Base-by-base conservation (phyloP, 2,329 filamentous ascomycete genomes). In the Paecilomyces niveus region DNA sequence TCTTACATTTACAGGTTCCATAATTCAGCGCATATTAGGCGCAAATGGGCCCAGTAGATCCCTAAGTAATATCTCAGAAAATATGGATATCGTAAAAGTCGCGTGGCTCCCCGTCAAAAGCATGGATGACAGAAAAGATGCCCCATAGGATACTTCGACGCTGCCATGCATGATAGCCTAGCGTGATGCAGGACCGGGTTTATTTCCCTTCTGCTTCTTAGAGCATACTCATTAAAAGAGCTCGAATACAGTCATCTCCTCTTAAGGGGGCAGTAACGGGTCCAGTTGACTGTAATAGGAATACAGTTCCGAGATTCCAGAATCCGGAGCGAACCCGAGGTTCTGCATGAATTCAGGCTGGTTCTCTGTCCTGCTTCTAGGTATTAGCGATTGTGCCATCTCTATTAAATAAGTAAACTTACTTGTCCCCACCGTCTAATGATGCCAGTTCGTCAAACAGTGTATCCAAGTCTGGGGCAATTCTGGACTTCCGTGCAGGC, bases 361-460 rank as follows among this genome's bases (percentile, higher is more conserved):
- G 49, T 70, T 71, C 35, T 74, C 72, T 54, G 67, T 58, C 55
- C 72, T 74, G 50, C 1, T 52, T 1, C 24, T 53, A 2, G 24
- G 7, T 26, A 58, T 68, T 58, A 70, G 61, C 54, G 11, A 26
- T 22, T 49, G 39, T 45, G 13, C 8, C n/a, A 24, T 33, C 4
- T 6, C 32, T 13, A n/a, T 9, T 4, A 24, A 22, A 9, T 15
- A 31, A 26, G 54, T 10, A 35, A 26, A 62, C 70, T 62, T 62
- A 76, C 76, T 75, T 77, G 64, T 83, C 79, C 22, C 77, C 77
- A 2, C 78, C 81, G 64, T 85, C 83, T 32, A 85, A 71, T 8
- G 82, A 81, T 2, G 82, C 82, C 39, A 85, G 69, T 62, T 85
- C 82, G 55, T 85, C 83, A 60, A 85, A 84, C 56, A 84, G 76